These are phyloP conservation scores for Dothiorella sarmentorum DNA, from an alignment of 2,329 filamentous ascomycete genomes.

Conservation along the genomic window DNA sequence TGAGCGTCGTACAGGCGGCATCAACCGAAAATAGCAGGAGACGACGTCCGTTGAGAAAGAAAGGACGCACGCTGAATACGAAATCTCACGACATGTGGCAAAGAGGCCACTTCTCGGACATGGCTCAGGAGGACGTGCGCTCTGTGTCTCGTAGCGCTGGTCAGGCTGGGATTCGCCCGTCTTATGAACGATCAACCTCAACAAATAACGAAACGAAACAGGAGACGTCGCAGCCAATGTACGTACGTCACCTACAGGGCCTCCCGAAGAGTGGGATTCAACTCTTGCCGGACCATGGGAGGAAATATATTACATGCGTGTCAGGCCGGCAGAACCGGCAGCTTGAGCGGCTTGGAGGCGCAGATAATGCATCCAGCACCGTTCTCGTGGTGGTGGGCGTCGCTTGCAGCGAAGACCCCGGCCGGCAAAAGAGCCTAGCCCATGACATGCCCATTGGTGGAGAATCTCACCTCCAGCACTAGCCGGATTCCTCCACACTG, in stretches of 20 bases:
- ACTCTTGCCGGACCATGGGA: not conserved
- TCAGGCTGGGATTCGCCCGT: too few relatives aligned
- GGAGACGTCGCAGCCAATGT: not conserved
- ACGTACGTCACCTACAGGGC: not conserved
- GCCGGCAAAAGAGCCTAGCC: constrained; percentile 8
- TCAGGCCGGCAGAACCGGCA: constrained; percentile 7
- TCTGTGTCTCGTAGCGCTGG: too few relatives aligned
- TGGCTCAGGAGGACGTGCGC: too few relatives aligned
- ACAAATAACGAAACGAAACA: constrained; percentile 20
- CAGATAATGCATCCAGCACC: not conserved
- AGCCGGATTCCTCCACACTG: not conserved
- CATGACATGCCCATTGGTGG: not conserved
- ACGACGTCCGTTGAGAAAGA: too few relatives aligned
- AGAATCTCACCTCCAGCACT: not conserved
- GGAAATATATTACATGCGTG: too few relatives aligned
- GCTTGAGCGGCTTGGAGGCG: not conserved
- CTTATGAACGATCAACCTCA: too few relatives aligned
- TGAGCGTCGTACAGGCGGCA: too few relatives aligned
- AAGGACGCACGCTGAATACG: too few relatives aligned
- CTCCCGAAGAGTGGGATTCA: not conserved
- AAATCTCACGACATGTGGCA: too few relatives aligned
- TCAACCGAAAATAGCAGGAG: too few relatives aligned
- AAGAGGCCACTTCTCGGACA: too few relatives aligned
- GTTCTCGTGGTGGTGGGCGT: too few relatives aligned
- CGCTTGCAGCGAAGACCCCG: not conserved